Evolutionary conservation across 2,329 filamentous ascomycete genomes (phyloP), one percentile per base, ranked within the genome.

Genomic region (Fusarium pininemorale): DNA sequence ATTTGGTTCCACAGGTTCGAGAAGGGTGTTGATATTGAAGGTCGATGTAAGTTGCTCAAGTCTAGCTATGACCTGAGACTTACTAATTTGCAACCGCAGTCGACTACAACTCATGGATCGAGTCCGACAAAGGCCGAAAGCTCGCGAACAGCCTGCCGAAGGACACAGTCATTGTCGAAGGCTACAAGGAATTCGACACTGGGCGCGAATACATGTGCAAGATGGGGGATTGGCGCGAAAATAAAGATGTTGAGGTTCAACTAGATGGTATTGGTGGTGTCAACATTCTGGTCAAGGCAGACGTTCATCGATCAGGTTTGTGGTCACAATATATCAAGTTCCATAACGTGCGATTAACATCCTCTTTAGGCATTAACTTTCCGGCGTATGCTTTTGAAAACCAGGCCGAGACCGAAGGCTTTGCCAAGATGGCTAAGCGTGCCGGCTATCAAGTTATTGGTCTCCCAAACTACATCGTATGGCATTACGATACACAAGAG

Each of bases 71-170:
- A 18, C 12, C n/a, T n/a, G 22, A 44, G 26, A 32, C 37, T 35
- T 35, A 44, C 74, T 79, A 30, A 78, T 62, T 66, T 58, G 30
- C 47, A 57, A 26, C 16, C 10, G 74, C 70, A 96, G 94, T 98
- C 81, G 96, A 99, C 82, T 99, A 99, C 86, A 99, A 99, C 84
- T 98, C 96, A 4, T 99, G 96, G 96, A 90, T 97, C 77, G 96
- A 99, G 85, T 96, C 96, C 15, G 92, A 95, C 58, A 93, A 96
- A 83, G 95, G 90, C 54, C 90, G 92, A 67, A 93, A 91, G 79
- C 88, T 98, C 61, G 87, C 92, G n/a, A 85, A 88, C 11, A 90
- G 86, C 60, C 87, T 98, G 26, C 89, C 93, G 75, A 95, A 94
- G 80, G 91, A 98, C 78, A 87, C 93, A 28, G 88, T 99, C 66